Evolutionary conservation across 108 stramenopile species (phyloP), one percentile per base, ranked within the genome.

Genomic region (Stephanodiscus minutulus): DNA sequence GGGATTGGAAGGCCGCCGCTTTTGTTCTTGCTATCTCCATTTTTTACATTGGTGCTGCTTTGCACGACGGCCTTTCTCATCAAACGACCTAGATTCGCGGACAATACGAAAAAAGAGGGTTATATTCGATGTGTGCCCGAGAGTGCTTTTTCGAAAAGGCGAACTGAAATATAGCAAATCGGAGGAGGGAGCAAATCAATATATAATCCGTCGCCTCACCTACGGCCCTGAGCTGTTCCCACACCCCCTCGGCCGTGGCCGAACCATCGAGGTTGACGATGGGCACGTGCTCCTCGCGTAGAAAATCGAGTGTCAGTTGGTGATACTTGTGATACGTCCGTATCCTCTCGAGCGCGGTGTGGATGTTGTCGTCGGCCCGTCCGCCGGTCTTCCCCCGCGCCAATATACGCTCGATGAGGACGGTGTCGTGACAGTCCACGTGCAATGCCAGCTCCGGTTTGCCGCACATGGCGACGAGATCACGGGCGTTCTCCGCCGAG

Each of bases 201-300:
- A n/a, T n/a, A n/a, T n/a, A n/a, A n/a, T n/a, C n/a, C n/a, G n/a
- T n/a, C n/a, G n/a, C n/a, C 89, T 87, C 43, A 44, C 43, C 43
- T 29, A 93, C 86, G 7, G 90, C 85, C 37, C 72, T 61, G 27
- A 93, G 64, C 66, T 93, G 92, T 69, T 87, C 79, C 92, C 92
- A 93, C 15, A 93, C 92, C 49, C 76, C 75, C 35, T 91, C 90
- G 7, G 90, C 82, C 33, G 84, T 73, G 7, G 87, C 86, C 1
- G 83, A 84, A 62, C 92, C 89, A 88, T 93, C 92, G 47, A 93
- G 68, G 65, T 93, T 87, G 28, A 93, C 88, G 31, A 93, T 77
- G 5, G 92, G 92, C 8, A 93, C 88, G 65, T 86, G 88, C 59
- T 90, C 84, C 53, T 89, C 84, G 13, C 85, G 76, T 35, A 93